Conservation (phyloP, 164 flowering plant genomes). For the Liquidambar formosana region DNA sequence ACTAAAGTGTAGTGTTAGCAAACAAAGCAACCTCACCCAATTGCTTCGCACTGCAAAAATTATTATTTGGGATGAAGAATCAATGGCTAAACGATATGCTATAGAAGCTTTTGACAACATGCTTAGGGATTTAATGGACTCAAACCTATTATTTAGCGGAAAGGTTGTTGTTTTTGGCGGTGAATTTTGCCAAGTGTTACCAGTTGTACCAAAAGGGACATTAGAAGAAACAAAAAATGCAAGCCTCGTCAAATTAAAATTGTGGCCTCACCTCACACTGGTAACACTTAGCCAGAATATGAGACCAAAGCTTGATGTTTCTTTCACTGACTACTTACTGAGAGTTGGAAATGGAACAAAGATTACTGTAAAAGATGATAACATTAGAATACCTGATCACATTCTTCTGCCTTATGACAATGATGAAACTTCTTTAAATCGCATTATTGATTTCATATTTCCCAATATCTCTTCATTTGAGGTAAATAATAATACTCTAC, state of each 20-base stretch:
- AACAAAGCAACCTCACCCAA: background rate
- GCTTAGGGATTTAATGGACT: background rate
- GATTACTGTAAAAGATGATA: background rate
- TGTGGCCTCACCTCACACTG: too few species aligned
- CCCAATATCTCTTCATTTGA: background rate
- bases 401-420: background rate
- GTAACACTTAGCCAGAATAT: too few species aligned
- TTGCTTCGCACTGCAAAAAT: background rate
- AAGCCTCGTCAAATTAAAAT: too few species aligned
- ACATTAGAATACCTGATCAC: background rate
- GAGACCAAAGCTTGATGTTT: too few species aligned
- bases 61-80: background rate
- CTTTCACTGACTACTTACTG: too few species aligned
- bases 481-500: background rate
- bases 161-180: background rate
- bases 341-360: background rate
- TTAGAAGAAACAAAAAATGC: background rate
- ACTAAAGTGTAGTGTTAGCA: background rate
- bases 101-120: conserved; percentile 1
- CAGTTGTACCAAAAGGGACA: background rate
- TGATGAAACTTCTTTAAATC: background rate
- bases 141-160: background rate
- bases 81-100: background rate
- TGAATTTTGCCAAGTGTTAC: background rate
- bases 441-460: background rate